These are phyloP conservation scores for Anisodus acutangulus DNA, from an alignment of 257 asterid species.

Conservation along the genomic window DNA sequence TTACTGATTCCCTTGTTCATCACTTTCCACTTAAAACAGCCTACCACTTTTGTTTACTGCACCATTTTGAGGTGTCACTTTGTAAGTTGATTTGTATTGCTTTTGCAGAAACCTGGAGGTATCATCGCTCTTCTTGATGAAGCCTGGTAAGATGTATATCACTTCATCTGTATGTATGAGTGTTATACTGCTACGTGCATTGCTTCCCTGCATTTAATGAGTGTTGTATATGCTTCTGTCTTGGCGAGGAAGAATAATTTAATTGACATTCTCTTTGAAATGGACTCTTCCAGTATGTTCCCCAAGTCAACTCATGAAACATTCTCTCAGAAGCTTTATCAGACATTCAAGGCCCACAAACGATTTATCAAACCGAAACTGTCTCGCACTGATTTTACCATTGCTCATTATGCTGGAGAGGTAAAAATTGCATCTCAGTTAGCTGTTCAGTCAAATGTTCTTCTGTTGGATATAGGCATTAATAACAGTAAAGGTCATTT, in stretches of 20 bases:
- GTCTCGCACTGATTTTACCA: constrained; percentile 92
- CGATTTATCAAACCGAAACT: constrained; percentile 96
- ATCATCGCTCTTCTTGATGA: constrained; percentile 95
- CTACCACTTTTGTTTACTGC: not conserved
- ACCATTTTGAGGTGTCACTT: constrained; percentile 17
- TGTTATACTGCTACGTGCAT: not conserved
- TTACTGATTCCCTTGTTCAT: constrained; percentile 25
- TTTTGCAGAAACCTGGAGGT: constrained; percentile 97
- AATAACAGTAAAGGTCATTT: constrained; percentile 1
- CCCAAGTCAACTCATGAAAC: constrained; percentile 99
- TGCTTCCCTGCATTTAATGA: constrained; percentile 22
- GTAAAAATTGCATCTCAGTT: constrained; percentile 41
- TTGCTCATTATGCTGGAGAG: constrained; percentile 99
- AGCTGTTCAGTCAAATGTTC: constrained; percentile 15
- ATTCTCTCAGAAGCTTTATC: constrained; percentile 89
- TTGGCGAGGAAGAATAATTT: not conserved
- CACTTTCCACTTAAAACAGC: not conserved
- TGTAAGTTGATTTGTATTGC: constrained; percentile 21
- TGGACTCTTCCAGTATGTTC: constrained; percentile 80
- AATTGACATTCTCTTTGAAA: constrained; percentile 32
- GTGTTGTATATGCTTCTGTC: constrained; percentile 1
- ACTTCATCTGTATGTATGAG: not conserved
- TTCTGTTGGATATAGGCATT: constrained; percentile 16
- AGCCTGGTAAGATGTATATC: constrained; percentile 67
- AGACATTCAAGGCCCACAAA: constrained; percentile 85